Evolutionary conservation across 306 rosid species (phyloP).

Genomic region (Prunus padus): DNA sequence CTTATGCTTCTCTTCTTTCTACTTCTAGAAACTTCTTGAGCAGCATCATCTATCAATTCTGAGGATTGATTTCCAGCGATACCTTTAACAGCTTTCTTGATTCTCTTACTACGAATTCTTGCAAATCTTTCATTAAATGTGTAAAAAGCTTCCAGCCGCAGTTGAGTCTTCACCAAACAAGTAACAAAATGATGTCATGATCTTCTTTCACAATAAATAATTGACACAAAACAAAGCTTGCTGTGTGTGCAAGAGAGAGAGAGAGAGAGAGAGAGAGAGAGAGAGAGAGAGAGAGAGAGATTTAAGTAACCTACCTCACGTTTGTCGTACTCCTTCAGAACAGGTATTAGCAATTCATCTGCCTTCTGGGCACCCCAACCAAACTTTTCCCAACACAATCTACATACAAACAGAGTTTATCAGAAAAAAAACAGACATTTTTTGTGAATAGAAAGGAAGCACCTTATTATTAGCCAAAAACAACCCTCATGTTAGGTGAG

Average conservation of each 20-base stretch:
- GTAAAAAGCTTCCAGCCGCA: slow-evolving; percentile 90
- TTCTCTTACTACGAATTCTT: slow-evolving; percentile 89
- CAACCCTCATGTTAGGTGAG: not conserved
- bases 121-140: slow-evolving; percentile 89
- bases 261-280: no score
- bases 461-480: not conserved
- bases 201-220: slow-evolving; percentile 14
- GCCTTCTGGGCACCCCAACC: slow-evolving; percentile 85
- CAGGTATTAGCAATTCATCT: slow-evolving; percentile 86
- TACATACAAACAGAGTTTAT: slow-evolving; percentile 31
- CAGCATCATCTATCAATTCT: slow-evolving; percentile 41
- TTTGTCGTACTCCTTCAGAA: slow-evolving; percentile 76
- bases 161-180: slow-evolving; percentile 70
- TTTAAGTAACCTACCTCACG: slow-evolving; percentile 56
- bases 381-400: slow-evolving; percentile 96
- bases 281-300: not conserved
- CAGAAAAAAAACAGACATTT: slow-evolving; percentile 4
- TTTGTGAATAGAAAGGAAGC: not conserved
- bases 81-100: slow-evolving; percentile 80
- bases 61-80: slow-evolving; percentile 63
- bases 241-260: not conserved
- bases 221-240: slow-evolving; percentile 11
- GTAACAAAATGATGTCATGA: slow-evolving; percentile 29
- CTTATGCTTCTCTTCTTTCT: slow-evolving; percentile 26
- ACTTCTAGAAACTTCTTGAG: slow-evolving; percentile 31